Percentiles rank a stretch among this genome's conserved stretches.
Conservation (phyloP, 164 flowering plant genomes). For the Sedum album region DNA sequence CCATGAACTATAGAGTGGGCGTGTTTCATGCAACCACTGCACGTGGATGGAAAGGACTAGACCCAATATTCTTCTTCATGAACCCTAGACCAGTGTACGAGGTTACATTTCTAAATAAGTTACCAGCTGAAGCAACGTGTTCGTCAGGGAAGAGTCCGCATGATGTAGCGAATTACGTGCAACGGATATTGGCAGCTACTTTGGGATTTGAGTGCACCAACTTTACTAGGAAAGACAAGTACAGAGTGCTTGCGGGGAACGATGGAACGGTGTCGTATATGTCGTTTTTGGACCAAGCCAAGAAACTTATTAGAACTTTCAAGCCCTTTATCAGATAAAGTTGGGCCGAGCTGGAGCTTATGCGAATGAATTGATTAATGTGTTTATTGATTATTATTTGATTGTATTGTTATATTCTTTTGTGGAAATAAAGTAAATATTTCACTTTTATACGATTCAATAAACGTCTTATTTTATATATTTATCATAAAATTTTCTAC, state of each 20-base stretch:
- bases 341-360: not conserved
- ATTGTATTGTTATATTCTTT: not conserved
- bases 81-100: constrained; percentile 87
- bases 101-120: constrained; percentile 82
- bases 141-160: constrained; percentile 79
- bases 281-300: constrained; percentile 22
- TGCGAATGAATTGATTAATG: not conserved
- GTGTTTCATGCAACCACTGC: constrained; percentile 97
- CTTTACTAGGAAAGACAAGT: constrained; percentile 89
- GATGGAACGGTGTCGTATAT: constrained; percentile 68
- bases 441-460: not conserved
- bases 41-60: constrained; percentile 82
- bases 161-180: constrained; percentile 91
- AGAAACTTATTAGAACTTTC: constrained; percentile 37
- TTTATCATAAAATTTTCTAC: too few relatives aligned
- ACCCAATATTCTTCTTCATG: constrained; percentile 93
- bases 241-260: constrained; percentile 80
- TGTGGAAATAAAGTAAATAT: not conserved
- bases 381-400: not conserved
- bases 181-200: constrained; percentile 73
- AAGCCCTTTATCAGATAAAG: constrained; percentile 26
- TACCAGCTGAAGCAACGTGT: constrained; percentile 84
- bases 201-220: constrained; percentile 93
- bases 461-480: too few relatives aligned
- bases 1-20: constrained; percentile 84